Evolutionary conservation across 441 rosid genomes (phyloP).

Genomic region (Pelargonium myrrhifolium): DNA sequence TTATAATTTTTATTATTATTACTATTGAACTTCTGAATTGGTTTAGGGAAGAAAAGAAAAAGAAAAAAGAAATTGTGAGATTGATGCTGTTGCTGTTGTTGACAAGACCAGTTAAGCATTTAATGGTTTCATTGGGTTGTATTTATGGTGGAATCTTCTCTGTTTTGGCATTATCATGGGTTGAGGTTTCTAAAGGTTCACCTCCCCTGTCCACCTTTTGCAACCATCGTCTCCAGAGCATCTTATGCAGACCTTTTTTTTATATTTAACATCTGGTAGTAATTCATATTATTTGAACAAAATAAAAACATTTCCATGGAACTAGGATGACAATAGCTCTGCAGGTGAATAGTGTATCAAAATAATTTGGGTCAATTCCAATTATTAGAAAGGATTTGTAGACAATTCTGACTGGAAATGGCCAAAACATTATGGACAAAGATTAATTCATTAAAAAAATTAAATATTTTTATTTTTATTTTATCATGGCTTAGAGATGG

Average conservation of each 20-base stretch:
- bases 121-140: background rate
- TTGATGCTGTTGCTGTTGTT: background rate
- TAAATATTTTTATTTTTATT: background rate
- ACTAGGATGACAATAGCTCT: background rate
- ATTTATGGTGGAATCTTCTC: slow-evolving; percentile 2
- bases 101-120: slow-evolving; percentile 1
- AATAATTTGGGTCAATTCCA: background rate
- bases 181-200: background rate
- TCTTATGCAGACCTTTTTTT: slow-evolving; percentile 1
- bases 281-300: background rate
- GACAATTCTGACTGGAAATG: slow-evolving; percentile 2
- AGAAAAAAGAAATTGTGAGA: background rate
- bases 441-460: background rate
- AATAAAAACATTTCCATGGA: background rate
- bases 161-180: background rate
- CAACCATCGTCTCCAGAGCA: slow-evolving; percentile 1
- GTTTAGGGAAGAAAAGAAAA: background rate
- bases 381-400: background rate
- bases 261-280: background rate
- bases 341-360: background rate
- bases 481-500: background rate
- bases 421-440: background rate
- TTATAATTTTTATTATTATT: background rate
- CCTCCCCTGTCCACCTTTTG: background rate
- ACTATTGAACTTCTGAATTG: too few species aligned